These are phyloP conservation scores for Rubia tinctorum DNA, from an alignment of 305 asterid species.

Conservation along the genomic window DNA sequence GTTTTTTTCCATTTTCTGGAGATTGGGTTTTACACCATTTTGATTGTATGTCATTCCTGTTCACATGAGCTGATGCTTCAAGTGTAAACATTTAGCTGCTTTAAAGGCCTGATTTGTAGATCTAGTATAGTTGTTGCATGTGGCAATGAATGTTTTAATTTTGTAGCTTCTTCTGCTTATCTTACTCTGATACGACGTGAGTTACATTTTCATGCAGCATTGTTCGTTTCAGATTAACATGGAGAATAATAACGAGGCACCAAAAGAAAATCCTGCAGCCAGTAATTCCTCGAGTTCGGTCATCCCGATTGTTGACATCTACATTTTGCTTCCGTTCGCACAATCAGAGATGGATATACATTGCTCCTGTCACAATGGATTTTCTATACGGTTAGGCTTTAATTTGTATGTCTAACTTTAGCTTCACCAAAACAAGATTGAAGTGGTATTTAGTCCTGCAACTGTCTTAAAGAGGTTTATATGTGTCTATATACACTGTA, in stretches of 20 bases:
- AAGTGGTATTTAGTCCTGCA: too few relatives aligned
- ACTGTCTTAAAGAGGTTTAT: too few relatives aligned
- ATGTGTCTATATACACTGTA: too few relatives aligned
- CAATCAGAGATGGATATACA: constrained; percentile 32
- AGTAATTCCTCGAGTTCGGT: constrained; percentile 38
- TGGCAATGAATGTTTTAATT: not conserved
- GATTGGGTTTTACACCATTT: constrained; percentile 15
- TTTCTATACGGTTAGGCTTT: constrained; percentile 63
- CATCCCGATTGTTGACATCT: constrained; percentile 51
- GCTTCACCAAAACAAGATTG: not conserved
- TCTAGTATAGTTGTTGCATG: not conserved
- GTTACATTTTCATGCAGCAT: constrained; percentile 23
- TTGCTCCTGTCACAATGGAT: constrained; percentile 34
- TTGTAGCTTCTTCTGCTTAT: not conserved
- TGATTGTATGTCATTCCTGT: not conserved
- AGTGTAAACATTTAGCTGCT: not conserved
- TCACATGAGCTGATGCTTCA: too few relatives aligned
- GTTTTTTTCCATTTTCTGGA: not conserved
- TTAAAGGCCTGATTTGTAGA: too few relatives aligned
- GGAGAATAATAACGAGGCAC: constrained; percentile 34
- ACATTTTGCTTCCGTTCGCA: constrained; percentile 43
- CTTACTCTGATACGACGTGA: not conserved
- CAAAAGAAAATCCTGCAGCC: constrained; percentile 35
- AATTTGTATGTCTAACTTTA: constrained; percentile 7
- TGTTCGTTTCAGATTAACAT: constrained; percentile 26